Base-by-base conservation (phyloP, 306 rosid species). In the Luffa aegyptiaca region DNA sequence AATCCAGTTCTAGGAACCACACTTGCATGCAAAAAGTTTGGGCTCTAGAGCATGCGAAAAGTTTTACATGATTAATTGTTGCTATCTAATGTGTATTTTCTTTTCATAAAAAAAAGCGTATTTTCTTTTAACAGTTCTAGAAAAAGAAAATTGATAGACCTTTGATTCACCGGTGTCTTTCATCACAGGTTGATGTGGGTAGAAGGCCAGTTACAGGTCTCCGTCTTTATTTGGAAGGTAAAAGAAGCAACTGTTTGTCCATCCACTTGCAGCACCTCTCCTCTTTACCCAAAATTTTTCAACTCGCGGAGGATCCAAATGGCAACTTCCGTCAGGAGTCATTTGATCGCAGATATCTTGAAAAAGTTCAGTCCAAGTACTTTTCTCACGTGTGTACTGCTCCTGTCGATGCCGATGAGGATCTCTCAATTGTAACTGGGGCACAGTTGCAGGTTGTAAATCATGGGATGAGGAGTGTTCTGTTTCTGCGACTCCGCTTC, bases 351-450 rank as follows among this genome's bases (percentile, higher is more conserved):
- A 91, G 79, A 82, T 94, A 89, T 85, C 90, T 83, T 44, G 98
- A 94, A 87, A 94, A 92, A 90, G 98, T 94, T 75, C 98, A 88
- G 78, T 94, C 97, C 93, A 94, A 94, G 92, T 91, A 90, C 89
- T 94, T 94, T 84, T 94, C 98, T 82, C 98, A 92, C 61, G 97
- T 94, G 68, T 94, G 97, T 84, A 92, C 98, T 75, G 95, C 98
- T 52, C 97, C 98, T 8, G 95, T 92, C 77, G 95, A 94, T 63
- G 85, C 98, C 0, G 91, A 91, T 8, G 97, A 94, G 83, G 97
- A 90, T 75, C 91, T 86, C 71, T 85, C 97, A 10, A 82, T 94
- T 72, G 97, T 94, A 72, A 94, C 98, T 0, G 98, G 98, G 77
- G 98, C 97, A 65, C 95, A 91, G 79, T 85, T 94, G 71, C 98